Evolutionary conservation across 2,329 filamentous ascomycete species (phyloP).

Genomic region (Alternaria sp.): DNA sequence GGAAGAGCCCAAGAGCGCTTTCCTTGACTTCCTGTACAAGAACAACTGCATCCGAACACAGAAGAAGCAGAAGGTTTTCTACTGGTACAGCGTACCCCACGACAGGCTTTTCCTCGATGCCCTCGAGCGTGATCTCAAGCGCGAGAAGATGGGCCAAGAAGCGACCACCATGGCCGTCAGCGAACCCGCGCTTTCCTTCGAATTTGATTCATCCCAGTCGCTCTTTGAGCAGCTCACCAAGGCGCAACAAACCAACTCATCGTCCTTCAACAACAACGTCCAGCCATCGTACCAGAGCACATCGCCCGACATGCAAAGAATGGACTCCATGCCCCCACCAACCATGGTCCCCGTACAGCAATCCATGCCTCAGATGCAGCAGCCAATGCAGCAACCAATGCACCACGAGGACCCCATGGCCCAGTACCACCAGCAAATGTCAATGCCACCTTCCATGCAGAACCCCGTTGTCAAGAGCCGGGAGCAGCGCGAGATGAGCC

Average conservation of each 20-base stretch:
- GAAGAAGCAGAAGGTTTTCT: conserved; percentile 99
- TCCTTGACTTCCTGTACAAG: conserved; percentile 99
- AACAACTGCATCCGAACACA: conserved; percentile 99
- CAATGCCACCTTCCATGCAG: conserved; percentile 74
- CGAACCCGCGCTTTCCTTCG: conserved; percentile 96
- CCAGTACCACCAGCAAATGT: conserved; percentile 76
- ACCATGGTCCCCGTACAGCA: conserved; percentile 70
- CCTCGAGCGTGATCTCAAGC: conserved; percentile 94
- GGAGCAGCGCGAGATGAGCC: conserved; percentile 80
- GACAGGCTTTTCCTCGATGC: conserved; percentile 97
- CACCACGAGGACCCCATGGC: conserved; percentile 70
- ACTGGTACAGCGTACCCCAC: conserved; percentile 99
- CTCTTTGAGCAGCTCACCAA: conserved; percentile 99
- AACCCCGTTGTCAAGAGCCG: conserved; percentile 78
- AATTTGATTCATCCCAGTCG: conserved; percentile 98
- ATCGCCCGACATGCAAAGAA: conserved; percentile 86
- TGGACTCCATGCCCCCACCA: conserved; percentile 93
- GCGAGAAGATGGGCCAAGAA: conserved; percentile 99
- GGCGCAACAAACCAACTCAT: conserved; percentile 97
- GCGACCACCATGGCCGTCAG: conserved; percentile 95
- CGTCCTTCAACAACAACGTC: conserved; percentile 81
- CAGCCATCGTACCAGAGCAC: conserved; percentile 75
- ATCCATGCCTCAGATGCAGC: conserved; percentile 48
- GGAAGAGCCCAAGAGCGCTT: conserved; percentile 97
- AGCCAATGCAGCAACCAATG: conserved; percentile 56